Evolutionary conservation across 192 early-diverging fungal genomes (phyloP).

Genomic region (Coemansia sp.): DNA sequence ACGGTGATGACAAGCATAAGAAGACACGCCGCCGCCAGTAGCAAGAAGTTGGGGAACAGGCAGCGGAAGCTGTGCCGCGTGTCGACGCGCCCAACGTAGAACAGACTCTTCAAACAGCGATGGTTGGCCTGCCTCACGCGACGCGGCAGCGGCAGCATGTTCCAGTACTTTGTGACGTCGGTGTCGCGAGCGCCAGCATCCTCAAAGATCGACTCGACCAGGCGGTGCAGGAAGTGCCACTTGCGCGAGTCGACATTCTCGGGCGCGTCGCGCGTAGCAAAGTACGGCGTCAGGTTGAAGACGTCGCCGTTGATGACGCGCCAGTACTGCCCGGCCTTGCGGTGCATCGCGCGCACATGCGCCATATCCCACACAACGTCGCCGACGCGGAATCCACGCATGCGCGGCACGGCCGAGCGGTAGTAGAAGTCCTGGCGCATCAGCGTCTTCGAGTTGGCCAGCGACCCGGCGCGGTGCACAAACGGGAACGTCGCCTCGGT

Average conservation of each 20-base stretch:
- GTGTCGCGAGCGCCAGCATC: constrained; percentile 56
- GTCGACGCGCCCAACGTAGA: constrained; percentile 82
- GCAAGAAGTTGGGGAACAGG: constrained; percentile 80
- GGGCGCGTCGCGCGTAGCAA: constrained; percentile 51
- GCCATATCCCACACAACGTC: constrained; percentile 59
- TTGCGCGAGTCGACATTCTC: constrained; percentile 51
- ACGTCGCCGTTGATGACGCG: constrained; percentile 64
- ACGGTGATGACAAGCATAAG: constrained; percentile 78
- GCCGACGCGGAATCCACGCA: constrained; percentile 56
- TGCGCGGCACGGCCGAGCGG: constrained; percentile 51
- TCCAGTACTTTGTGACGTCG: constrained; percentile 61
- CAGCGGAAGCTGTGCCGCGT: constrained; percentile 76
- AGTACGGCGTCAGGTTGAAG: constrained; percentile 67
- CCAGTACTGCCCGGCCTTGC: constrained; percentile 54
- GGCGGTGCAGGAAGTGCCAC: constrained; percentile 60
- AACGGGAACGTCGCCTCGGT: constrained; percentile 28
- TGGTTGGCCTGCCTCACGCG: constrained; percentile 43
- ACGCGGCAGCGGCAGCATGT: constrained; percentile 40
- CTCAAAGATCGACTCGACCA: constrained; percentile 62
- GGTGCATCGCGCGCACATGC: constrained; percentile 53
- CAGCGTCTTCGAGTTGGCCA: constrained; percentile 49
- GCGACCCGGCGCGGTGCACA: constrained; percentile 27
- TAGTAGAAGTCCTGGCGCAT: constrained; percentile 57
- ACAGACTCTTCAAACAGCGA: constrained; percentile 78
- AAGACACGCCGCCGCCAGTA: constrained; percentile 74